A percentile compares a stretch with the other conserved stretches of the same genome.
Evolutionary conservation across 2,329 filamentous ascomycete species (phyloP).

Genomic region (Ophiocordyceps polyrhachis-furcata): DNA sequence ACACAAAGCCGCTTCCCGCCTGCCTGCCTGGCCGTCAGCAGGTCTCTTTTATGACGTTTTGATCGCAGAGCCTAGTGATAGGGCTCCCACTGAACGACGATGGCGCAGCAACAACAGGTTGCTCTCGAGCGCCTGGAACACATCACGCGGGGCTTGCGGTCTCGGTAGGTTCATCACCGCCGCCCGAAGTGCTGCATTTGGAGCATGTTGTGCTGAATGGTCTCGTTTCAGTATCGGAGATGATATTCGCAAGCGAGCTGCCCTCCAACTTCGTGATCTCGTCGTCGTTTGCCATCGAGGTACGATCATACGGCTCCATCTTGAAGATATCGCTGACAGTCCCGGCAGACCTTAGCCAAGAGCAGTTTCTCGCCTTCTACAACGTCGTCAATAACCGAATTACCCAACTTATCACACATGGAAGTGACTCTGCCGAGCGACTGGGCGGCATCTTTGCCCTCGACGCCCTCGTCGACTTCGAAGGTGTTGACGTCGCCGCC

Average conservation of each 20-base stretch:
- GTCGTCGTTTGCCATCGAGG: slow-evolving; percentile 37
- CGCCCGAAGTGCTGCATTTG: background rate
- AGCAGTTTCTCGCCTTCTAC: slow-evolving; percentile 51
- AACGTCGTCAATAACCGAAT: slow-evolving; percentile 37
- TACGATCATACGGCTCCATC: slow-evolving; percentile 8
- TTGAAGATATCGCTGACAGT: slow-evolving; percentile 5
- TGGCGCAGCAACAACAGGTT: slow-evolving; percentile 29
- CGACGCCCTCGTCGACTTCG: slow-evolving; percentile 86
- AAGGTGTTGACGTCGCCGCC: slow-evolving; percentile 78
- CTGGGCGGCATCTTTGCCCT: slow-evolving; percentile 85
- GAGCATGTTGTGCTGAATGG: slow-evolving; percentile 6
- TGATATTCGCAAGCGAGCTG: slow-evolving; percentile 32
- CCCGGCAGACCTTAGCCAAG: slow-evolving; percentile 50
- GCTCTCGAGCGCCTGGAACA: slow-evolving; percentile 36
- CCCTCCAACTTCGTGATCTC: slow-evolving; percentile 34
- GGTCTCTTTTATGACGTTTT: slow-evolving; percentile 11
- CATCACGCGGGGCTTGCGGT: slow-evolving; percentile 34
- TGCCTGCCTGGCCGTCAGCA: background rate
- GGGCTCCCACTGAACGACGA: slow-evolving; percentile 12
- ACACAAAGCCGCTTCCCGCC: no score
- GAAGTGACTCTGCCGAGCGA: slow-evolving; percentile 71
- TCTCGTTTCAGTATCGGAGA: slow-evolving; percentile 17
- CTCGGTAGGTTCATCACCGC: slow-evolving; percentile 21
- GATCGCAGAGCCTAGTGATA: slow-evolving; percentile 4
- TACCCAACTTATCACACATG: slow-evolving; percentile 57